These are phyloP conservation scores for Arthrinium puccinioides DNA, from an alignment of 2,329 filamentous ascomycete genomes.

Conservation along the genomic window DNA sequence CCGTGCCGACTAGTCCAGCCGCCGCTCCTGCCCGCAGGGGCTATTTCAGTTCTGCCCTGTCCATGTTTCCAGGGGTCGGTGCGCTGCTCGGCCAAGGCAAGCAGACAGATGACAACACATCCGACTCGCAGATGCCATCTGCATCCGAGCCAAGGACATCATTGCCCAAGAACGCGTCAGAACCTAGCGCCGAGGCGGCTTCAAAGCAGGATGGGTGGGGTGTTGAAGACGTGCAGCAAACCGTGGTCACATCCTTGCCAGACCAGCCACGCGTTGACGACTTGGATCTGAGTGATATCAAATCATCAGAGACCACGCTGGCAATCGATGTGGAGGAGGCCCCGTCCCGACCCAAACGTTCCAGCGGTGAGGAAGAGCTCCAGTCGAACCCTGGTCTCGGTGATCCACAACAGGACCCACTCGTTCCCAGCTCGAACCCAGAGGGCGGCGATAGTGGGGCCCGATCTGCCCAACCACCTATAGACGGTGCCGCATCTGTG, in stretches of 20 bases:
- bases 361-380: slow-evolving; percentile 15
- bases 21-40: too few species aligned
- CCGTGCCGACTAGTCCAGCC: too few species aligned
- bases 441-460: slow-evolving; percentile 10
- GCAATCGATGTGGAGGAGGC: slow-evolving; percentile 12
- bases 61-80: background rate
- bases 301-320: slow-evolving; percentile 7
- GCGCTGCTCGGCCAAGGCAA: slow-evolving; percentile 1
- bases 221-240: background rate
- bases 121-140: too few species aligned
- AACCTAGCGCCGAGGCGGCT: too few species aligned
- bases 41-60: slow-evolving; percentile 1
- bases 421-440: slow-evolving; percentile 4
- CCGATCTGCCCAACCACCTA: slow-evolving; percentile 9
- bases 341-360: slow-evolving; percentile 11
- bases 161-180: too few species aligned
- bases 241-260: background rate
- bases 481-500: slow-evolving; percentile 5
- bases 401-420: slow-evolving; percentile 11
- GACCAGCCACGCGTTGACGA: background rate
- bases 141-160: too few species aligned
- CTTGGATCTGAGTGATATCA: slow-evolving; percentile 8
- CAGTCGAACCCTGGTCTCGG: slow-evolving; percentile 11
- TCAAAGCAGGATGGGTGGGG: too few species aligned
- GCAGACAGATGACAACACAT: too few species aligned